phyloP scores from a whole-genome alignment of 352 stramenopile genomes.

The Phytopythium cucurbitacearum region DNA sequence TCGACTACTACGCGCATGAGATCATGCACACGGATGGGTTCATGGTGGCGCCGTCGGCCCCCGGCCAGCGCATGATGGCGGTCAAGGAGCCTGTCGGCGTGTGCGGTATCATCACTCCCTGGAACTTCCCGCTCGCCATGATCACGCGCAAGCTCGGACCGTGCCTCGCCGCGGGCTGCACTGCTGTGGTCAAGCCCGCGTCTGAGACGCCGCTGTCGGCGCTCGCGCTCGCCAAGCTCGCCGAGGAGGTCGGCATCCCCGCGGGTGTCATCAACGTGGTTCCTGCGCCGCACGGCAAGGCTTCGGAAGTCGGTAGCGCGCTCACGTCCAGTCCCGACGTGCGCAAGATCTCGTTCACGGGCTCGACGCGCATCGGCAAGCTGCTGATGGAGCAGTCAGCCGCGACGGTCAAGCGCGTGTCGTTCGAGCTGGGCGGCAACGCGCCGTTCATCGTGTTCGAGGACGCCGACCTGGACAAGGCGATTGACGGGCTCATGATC shows the following conservation, averaged over 20 bases:
- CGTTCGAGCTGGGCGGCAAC: slow-evolving; percentile 91
- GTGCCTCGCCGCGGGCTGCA: slow-evolving; percentile 93
- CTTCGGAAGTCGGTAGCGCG: slow-evolving; percentile 66
- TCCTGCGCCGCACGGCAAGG: slow-evolving; percentile 52
- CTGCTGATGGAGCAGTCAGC: slow-evolving; percentile 78
- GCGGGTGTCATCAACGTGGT: slow-evolving; percentile 89
- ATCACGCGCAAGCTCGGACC: slow-evolving; percentile 96
- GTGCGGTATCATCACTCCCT: slow-evolving; percentile 94
- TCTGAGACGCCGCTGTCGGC: slow-evolving; percentile 96
- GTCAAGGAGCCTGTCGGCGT: slow-evolving; percentile 94
- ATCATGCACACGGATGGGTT: slow-evolving; percentile 86
- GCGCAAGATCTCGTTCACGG: slow-evolving; percentile 90
- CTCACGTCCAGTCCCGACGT: slow-evolving; percentile 72
- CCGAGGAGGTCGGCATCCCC: slow-evolving; percentile 82
- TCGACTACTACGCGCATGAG: slow-evolving; percentile 97
- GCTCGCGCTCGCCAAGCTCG: slow-evolving; percentile 89
- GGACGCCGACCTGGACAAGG: slow-evolving; percentile 79
- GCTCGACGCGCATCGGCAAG: slow-evolving; percentile 79
- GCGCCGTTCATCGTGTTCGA: slow-evolving; percentile 92
- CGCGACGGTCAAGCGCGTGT: slow-evolving; percentile 74
- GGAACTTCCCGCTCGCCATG: slow-evolving; percentile 99
- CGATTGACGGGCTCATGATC: slow-evolving; percentile 77
- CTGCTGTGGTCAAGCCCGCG: slow-evolving; percentile 94
- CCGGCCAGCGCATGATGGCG: slow-evolving; percentile 66
- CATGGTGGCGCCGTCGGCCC: slow-evolving; percentile 52